These are phyloP conservation scores for Pugionium dolabratum DNA, from an alignment of 345 rosid genomes.

Conservation along the genomic window DNA sequence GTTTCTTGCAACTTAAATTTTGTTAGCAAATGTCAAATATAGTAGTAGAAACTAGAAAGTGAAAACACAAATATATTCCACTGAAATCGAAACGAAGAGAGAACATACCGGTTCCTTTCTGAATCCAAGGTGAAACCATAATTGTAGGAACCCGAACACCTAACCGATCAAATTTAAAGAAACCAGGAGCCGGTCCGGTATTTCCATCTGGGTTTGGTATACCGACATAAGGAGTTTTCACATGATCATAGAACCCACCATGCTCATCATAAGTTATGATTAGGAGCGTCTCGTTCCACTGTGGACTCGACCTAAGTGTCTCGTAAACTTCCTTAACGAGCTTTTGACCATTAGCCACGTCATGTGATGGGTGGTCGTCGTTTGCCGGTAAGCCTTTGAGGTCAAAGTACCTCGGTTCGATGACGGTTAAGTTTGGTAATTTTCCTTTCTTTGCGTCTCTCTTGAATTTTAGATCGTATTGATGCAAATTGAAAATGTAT, in stretches of 20 bases:
- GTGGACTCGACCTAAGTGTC: constrained; percentile 83
- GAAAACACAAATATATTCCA: too few species aligned
- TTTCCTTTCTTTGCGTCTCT: constrained; percentile 73
- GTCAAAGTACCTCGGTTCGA: constrained; percentile 89
- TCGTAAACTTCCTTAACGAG: constrained; percentile 87
- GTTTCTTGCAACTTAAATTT: constrained; percentile 21
- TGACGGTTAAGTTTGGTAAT: constrained; percentile 70
- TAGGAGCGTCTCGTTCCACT: constrained; percentile 87
- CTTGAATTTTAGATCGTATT: constrained; percentile 61
- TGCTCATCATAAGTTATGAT: constrained; percentile 93
- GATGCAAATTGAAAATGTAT: constrained; percentile 69
- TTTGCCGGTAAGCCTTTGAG: constrained; percentile 69
- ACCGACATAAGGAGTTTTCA: constrained; percentile 67
- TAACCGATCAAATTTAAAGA: constrained; percentile 89
- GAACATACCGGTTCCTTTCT: constrained; percentile 81
- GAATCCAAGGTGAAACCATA: constrained; percentile 93
- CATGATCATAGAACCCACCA: constrained; percentile 96
- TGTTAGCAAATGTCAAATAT: constrained; percentile 20
- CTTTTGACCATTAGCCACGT: constrained; percentile 79
- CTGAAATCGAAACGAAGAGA: not conserved
- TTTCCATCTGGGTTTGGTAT: constrained; percentile 92
- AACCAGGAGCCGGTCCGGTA: constrained; percentile 85
- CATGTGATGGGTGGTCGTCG: constrained; percentile 96
- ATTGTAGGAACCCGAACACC: constrained; percentile 93
- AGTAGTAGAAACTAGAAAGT: constrained; percentile 11